phyloP scores from a whole-genome alignment of 208 protist species.

The Trypanosoma avium region DNA sequence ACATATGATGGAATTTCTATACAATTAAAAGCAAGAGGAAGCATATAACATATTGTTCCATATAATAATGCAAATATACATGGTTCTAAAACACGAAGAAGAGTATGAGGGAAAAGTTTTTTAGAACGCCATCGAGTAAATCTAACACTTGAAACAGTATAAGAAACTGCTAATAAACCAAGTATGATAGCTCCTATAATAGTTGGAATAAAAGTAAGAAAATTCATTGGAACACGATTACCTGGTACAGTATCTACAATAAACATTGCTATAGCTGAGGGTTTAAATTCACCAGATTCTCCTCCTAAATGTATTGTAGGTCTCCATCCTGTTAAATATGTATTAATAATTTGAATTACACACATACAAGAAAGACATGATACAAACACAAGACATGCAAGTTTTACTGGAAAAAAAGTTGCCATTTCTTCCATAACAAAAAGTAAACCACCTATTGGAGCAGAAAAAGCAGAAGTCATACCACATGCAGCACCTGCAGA shows the following conservation, averaged over 20 bases:
- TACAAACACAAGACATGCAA: conserved; percentile 88
- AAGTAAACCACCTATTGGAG: conserved; percentile 88
- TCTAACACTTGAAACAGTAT: conserved; percentile 68
- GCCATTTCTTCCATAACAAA: conserved; percentile 92
- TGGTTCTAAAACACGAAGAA: conserved; percentile 60
- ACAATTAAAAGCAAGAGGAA: conserved; percentile 56
- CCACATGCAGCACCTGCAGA: conserved; percentile 86
- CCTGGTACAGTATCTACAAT: conserved; percentile 48
- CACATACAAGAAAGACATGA: conserved; percentile 80
- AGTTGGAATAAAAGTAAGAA: conserved; percentile 62
- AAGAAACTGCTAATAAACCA: conserved; percentile 61
- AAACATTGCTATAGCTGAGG: conserved; percentile 56
- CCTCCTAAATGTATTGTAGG: conserved; percentile 14
- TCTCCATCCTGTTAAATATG: conserved; percentile 54
- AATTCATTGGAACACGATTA: conserved; percentile 48
- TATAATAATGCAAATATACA: conserved; percentile 47
- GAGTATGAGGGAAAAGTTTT: conserved; percentile 36
- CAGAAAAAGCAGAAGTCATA: conserved; percentile 89
- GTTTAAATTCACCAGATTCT: conserved; percentile 33
- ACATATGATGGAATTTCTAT: conserved; percentile 39
- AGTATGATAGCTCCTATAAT: conserved; percentile 57
- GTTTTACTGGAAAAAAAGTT: conserved; percentile 67
- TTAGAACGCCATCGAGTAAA: conserved; percentile 58
- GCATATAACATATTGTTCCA: conserved; percentile 41
- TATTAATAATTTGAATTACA: conserved; percentile 65